phyloP scores from a whole-genome alignment of 495 filamentous ascomycete species.

The Podospora anserina region DNA sequence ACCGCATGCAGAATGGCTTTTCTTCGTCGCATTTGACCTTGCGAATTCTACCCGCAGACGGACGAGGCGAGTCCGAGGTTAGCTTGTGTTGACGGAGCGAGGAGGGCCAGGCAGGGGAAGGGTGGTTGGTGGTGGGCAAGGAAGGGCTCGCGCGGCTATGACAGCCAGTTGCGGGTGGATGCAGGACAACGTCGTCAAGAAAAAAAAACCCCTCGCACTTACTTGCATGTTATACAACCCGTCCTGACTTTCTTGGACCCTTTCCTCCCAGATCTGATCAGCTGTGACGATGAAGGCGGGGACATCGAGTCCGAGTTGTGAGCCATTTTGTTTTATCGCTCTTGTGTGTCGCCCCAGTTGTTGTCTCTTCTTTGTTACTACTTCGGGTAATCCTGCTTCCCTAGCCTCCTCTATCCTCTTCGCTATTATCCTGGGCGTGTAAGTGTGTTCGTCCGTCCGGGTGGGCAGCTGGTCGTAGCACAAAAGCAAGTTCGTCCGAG shows the following conservation, averaged over 20 bases:
- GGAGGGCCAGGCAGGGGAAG: not conserved
- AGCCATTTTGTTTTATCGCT: constrained; percentile 14
- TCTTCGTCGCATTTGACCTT: constrained; percentile 47
- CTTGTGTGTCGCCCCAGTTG: not conserved
- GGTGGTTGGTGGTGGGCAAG: not conserved
- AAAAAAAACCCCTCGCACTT: constrained; percentile 18
- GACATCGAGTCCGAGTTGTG: constrained; percentile 29
- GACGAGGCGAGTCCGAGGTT: constrained; percentile 12
- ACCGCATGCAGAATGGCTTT: constrained; percentile 43
- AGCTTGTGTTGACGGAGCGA: constrained; percentile 8
- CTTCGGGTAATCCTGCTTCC: not conserved
- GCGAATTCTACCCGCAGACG: constrained; percentile 28
- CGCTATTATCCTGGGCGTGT: not conserved
- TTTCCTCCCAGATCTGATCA: constrained; percentile 30
- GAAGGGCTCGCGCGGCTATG: constrained; percentile 4
- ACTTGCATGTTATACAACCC: constrained; percentile 41
- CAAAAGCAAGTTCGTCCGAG: constrained; percentile 10
- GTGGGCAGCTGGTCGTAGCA: not conserved
- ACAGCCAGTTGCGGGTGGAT: not conserved
- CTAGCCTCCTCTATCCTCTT: not conserved
- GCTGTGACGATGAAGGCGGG: constrained; percentile 15
- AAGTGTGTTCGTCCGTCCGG: not conserved
- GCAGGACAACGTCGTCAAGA: not conserved
- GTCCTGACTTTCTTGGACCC: constrained; percentile 38
- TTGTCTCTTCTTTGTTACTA: not conserved